Evolutionary conservation across 2,329 filamentous ascomycete species (phyloP).

Genomic region (Penicillium expansum): DNA sequence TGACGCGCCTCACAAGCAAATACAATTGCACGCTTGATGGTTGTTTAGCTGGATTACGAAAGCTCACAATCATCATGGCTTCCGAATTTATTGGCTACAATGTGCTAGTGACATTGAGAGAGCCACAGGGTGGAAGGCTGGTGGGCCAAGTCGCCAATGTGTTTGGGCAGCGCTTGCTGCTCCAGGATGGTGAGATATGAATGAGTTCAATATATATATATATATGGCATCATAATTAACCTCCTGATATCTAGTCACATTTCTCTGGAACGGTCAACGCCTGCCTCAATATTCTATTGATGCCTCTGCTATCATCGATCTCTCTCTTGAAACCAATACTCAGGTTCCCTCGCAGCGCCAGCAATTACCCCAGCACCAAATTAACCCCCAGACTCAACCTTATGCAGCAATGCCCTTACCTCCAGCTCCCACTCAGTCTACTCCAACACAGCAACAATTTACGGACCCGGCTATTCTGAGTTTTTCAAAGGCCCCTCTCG

Average conservation of each 20-base stretch:
- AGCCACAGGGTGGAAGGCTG: constrained; percentile 62
- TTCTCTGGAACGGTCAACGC: constrained; percentile 52
- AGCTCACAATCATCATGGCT: constrained; percentile 52
- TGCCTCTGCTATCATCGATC: constrained; percentile 57
- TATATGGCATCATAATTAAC: constrained; percentile 17
- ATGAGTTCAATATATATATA: not conserved
- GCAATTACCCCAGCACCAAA: constrained; percentile 12
- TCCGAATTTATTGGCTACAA: constrained; percentile 71
- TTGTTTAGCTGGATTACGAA: constrained; percentile 1
- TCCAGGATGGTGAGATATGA: constrained; percentile 65
- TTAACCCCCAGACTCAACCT: not conserved
- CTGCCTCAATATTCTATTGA: constrained; percentile 56
- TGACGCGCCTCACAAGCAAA: not conserved
- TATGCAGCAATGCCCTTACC: constrained; percentile 12
- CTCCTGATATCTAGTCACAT: constrained; percentile 37
- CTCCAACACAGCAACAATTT: constrained; percentile 51
- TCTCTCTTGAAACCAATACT: constrained; percentile 36
- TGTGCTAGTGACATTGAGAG: constrained; percentile 69
- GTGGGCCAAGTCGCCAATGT: constrained; percentile 70
- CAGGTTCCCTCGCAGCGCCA: constrained; percentile 17
- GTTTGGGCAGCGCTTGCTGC: constrained; percentile 64
- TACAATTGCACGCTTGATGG: not conserved
- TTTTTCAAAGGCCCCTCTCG: constrained; percentile 45
- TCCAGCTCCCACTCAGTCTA: constrained; percentile 18
- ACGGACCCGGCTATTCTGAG: constrained; percentile 83